Evolutionary conservation across 2,329 filamentous ascomycete genomes (phyloP), one percentile per base, ranked within the genome.

Genomic region (Colletotrichum musae): DNA sequence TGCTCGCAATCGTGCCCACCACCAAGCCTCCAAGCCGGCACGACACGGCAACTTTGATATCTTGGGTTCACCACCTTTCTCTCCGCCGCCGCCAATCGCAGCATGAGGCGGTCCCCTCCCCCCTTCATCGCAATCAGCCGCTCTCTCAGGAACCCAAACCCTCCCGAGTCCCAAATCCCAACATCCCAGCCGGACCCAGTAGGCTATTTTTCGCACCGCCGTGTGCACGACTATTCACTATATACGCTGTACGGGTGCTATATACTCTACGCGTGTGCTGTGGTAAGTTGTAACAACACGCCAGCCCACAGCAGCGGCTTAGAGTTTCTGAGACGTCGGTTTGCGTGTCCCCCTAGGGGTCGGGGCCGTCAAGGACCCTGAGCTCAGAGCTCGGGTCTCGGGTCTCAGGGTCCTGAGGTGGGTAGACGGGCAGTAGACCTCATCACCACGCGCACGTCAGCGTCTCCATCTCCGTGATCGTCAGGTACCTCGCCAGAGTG

Each of bases 11-110:
- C 10, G 10, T 21, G n/a, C 3, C 47, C 9, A 12, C 45, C 54
- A 54, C 59, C 59, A 62, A 62, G 59, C 50, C n/a, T 24, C 50
- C 59, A 62, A 62, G 59, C 59, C 59, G 59, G 59, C 59, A 62
- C 50, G 54, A 24, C 15, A 54, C 59, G 59, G 59, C 59, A 54
- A 45, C 50, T 48, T n/a, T 62, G 59, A 53, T 62, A 54, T 45
- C 59, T 62, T 62, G 59, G 59, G 36, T 6, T 54, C 51, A 54
- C 59, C 58, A 60, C 58, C 39, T 60, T 52, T 47, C 21, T 43
- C 16, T 32, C 18, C n/a, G 12, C 32, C 53, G 28, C 50, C 50
- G 50, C 57, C 57, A 59, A 36, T 59, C 6, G 57, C 50, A 36
- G 45, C 15, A 43, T n/a, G 48, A 32, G n/a, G 45, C 45, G 45